A percentile compares a stretch with the other conserved stretches of the same genome.
Evolutionary conservation across 164 flowering plant genomes (phyloP).

Genomic region (grape (Vitis vinifera)): ASM3070453v1 NC_081822.1:6684001-6684500

Average conservation of each 20-base stretch:
- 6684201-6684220: slow-evolving; percentile 72
- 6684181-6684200: slow-evolving; percentile 73
- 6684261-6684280: slow-evolving; percentile 51
- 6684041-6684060: slow-evolving; percentile 68
- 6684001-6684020: slow-evolving; percentile 75
- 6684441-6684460: slow-evolving; percentile 48
- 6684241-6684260: slow-evolving; percentile 52
- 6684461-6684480: slow-evolving; percentile 38
- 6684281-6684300: slow-evolving; percentile 57
- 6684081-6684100: slow-evolving; percentile 84
- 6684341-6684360: slow-evolving; percentile 57
- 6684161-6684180: slow-evolving; percentile 45
- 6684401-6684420: slow-evolving; percentile 49
- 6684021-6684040: slow-evolving; percentile 79
- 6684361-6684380: slow-evolving; percentile 59
- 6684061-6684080: slow-evolving; percentile 86
- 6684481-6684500: slow-evolving; percentile 57
- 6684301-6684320: slow-evolving; percentile 48
- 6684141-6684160: slow-evolving; percentile 69
- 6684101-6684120: slow-evolving; percentile 56
- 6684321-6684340: slow-evolving; percentile 24
- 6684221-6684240: slow-evolving; percentile 77
- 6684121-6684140: slow-evolving; percentile 72
- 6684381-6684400: slow-evolving; percentile 39
- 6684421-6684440: slow-evolving; percentile 56